Percentiles rank a stretch among this genome's conserved stretches.
Conservation (phyloP, 306 rosid species). For the Malus fusca region DNA sequence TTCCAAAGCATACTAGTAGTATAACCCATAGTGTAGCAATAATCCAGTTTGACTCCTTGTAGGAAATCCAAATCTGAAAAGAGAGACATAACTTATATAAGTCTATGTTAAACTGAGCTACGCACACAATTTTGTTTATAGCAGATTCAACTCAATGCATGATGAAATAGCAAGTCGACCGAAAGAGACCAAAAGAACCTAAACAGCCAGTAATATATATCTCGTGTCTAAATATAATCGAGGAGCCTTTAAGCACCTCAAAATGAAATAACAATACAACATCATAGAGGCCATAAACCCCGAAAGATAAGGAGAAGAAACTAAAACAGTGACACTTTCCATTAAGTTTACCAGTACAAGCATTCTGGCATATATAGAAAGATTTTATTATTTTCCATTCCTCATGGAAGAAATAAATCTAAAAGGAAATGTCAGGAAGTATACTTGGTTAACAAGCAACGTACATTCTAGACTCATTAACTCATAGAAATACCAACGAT, state of each 20-base stretch:
- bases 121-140: background rate
- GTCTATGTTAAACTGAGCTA: constrained; percentile 10
- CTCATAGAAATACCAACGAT: background rate
- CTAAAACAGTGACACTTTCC: background rate
- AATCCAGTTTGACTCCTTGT: constrained; percentile 72
- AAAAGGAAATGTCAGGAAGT: background rate
- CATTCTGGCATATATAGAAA: too few relatives aligned
- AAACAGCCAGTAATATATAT: background rate
- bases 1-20: constrained; percentile 62
- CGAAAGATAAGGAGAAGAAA: background rate
- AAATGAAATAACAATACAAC: background rate
- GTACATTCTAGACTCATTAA: background rate
- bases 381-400: background rate
- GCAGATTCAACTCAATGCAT: background rate
- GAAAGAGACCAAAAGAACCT: background rate
- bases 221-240: background rate
- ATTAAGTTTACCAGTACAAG: too few relatives aligned
- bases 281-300: background rate
- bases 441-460: background rate
- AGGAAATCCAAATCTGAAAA: constrained; percentile 61
- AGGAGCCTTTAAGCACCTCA: background rate
- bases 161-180: background rate
- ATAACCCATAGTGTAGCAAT: constrained; percentile 54
- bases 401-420: background rate
- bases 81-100: constrained; percentile 9